Evolutionary conservation across 768 basidiomycete genomes (phyloP).

Genomic region (Tubosaeta sp.): DNA sequence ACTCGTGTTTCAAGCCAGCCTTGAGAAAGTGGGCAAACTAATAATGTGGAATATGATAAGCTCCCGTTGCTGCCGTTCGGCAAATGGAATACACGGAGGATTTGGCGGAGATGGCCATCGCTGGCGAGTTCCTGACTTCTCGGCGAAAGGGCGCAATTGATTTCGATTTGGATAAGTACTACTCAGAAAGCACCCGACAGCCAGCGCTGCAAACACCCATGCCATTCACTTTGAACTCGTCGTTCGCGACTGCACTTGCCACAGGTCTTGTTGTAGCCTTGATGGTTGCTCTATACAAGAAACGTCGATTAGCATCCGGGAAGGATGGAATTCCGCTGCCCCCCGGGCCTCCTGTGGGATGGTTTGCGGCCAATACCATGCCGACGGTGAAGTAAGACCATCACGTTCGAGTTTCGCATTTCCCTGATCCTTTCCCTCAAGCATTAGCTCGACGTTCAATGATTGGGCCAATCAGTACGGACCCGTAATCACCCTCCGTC

Average conservation of each 20-base stretch:
- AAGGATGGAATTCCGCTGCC: not conserved
- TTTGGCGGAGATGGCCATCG: too few species aligned
- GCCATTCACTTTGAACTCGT: not conserved
- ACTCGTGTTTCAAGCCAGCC: too few species aligned
- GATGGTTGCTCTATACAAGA: not conserved
- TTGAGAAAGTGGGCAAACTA: too few species aligned
- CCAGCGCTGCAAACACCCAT: not conserved
- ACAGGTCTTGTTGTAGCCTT: not conserved
- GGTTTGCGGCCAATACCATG: not conserved
- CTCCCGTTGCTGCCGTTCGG: too few species aligned
- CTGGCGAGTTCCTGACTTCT: too few species aligned
- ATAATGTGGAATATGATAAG: too few species aligned
- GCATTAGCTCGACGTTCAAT: constrained; percentile 35
- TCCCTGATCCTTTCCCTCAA: constrained; percentile 1
- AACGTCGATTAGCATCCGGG: not conserved
- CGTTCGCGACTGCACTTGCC: not conserved
- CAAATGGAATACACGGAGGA: too few species aligned
- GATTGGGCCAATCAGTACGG: constrained; percentile 56
- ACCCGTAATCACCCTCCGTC: constrained; percentile 51
- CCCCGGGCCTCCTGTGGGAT: not conserved
- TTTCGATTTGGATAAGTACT: not conserved
- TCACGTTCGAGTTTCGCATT: not conserved
- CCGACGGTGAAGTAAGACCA: not conserved
- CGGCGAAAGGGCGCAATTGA: too few species aligned
- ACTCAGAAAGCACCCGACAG: not conserved